phyloP scores from a whole-genome alignment of 148 eudicot species.

The Linanthus parryae region DNA sequence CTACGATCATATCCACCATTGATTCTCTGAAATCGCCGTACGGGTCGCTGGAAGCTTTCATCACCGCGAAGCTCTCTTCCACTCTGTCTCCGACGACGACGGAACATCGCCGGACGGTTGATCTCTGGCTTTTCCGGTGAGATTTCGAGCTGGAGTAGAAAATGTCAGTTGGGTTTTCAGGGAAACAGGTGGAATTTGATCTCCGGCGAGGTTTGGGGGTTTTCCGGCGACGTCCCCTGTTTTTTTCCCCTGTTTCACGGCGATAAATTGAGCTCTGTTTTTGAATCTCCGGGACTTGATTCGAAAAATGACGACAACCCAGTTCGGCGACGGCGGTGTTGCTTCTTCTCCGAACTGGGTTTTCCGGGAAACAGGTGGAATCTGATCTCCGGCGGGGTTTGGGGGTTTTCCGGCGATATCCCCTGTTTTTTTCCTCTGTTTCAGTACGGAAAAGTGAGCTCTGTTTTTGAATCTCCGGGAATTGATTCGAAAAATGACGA shows the following conservation, averaged over 20 bases:
- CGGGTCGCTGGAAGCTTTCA: slow-evolving; percentile 32
- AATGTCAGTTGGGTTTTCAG: too few species aligned
- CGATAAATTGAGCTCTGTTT: too few species aligned
- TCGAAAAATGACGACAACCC: slow-evolving; percentile 4
- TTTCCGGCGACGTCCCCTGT: neutral
- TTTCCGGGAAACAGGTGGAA: too few species aligned
- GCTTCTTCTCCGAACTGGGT: neutral
- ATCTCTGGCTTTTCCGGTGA: neutral
- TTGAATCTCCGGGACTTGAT: too few species aligned
- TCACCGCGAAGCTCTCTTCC: slow-evolving; percentile 33
- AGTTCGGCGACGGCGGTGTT: neutral
- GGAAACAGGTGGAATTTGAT: too few species aligned
- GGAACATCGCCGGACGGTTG: neutral
- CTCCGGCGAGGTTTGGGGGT: neutral
- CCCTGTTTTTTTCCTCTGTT: too few species aligned
- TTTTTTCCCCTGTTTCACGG: too few species aligned
- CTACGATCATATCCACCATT: slow-evolving; percentile 56
- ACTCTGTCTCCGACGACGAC: neutral
- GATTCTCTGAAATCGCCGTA: slow-evolving; percentile 42
- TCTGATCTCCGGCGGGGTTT: neutral
- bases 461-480: too few species aligned
- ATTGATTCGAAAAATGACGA: slow-evolving; percentile 4
- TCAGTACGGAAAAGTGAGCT: too few species aligned
- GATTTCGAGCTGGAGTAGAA: too few species aligned
- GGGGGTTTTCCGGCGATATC: neutral